Base-by-base conservation (phyloP, 306 rosid genomes). In the Dicorynia guianensis region DNA sequence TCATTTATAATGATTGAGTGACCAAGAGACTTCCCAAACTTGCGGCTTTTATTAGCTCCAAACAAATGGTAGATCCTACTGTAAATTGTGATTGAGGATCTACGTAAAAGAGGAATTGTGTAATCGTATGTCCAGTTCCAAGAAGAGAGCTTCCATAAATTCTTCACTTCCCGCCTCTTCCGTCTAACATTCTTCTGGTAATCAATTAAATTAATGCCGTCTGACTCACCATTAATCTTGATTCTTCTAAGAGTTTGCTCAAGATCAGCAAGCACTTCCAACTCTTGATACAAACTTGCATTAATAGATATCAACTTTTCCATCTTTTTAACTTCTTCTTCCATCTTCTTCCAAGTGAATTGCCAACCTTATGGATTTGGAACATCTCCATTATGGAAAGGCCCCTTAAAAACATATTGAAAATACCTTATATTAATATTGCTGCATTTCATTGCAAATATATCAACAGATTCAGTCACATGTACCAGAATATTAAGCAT, bases 81-180 rank as follows among this genome's bases (percentile, higher is more conserved):
- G 72, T 86, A 90, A 71, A 89, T 88, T 36, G 99, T 90, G 87
- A 89, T 85, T 53, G 93, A 66, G 75, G 96, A 85, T 82, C 97
- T 85, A 33, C 89, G 97, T 78, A 96, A 77, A 48, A 92, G 85
- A 49, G 34, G 84, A 56, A 89, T 81, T 4, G 92, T 43, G 78
- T 93, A 96, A 81, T 96, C 97, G 39, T 87, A 90, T 57, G 97
- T 90, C 83, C 85, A 79, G 87, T 84, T 89, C 99, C 99, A 96
- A 66, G 90, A 71, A 65, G 99, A 92, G 66, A 72, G 66, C 35
- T 88, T 87, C 77, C 81, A 76, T 80, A 93, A 75, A 85, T 73
- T 75, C 78, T 84, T 93, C 84, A 91, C 93, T 71, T 91, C 97
- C 11, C 78, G 92, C 87, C 78, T 87, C 84, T 93, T 93, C 92